phyloP scores from a whole-genome alignment of 2,329 filamentous ascomycete species.

The Apiospora phragmitis region DNA sequence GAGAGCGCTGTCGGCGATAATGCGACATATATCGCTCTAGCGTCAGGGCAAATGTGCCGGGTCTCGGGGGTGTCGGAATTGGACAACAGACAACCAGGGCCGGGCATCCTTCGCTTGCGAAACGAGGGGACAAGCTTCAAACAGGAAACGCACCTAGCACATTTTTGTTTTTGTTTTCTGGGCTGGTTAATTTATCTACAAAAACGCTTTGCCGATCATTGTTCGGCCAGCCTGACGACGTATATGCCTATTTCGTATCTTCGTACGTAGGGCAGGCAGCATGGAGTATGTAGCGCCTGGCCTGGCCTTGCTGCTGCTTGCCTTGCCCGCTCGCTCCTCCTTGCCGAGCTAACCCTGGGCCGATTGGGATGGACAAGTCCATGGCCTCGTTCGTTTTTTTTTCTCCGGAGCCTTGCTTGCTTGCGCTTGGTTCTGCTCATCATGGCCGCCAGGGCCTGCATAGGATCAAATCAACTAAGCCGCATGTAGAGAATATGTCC shows the following conservation, averaged over 20 bases:
- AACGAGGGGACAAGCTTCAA: constrained; percentile 3
- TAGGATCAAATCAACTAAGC: constrained; percentile 25
- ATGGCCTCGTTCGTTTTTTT: neutral
- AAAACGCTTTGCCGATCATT: neutral
- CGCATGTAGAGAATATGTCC: constrained; percentile 37
- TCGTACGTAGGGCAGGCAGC: neutral
- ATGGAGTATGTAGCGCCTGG: neutral
- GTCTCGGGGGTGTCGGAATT: constrained; percentile 1
- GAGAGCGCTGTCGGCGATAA: neutral
- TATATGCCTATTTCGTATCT: neutral
- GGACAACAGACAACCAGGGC: neutral
- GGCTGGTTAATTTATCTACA: neutral
- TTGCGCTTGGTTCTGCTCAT: neutral
- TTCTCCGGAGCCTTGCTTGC: neutral
- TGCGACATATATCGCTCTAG: constrained; percentile 7
- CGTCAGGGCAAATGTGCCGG: neutral
- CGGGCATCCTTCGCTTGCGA: constrained; percentile 2
- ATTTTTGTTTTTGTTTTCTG: neutral
- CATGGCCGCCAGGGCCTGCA: constrained; percentile 1
- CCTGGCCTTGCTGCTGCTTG: neutral
- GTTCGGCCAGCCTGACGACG: neutral
- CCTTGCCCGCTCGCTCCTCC: neutral
- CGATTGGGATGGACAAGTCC: neutral
- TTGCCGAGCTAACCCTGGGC: neutral
- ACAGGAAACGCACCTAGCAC: neutral